phyloP scores from a whole-genome alignment of 2,329 filamentous ascomycete species.

The Claviceps sp. region DNA sequence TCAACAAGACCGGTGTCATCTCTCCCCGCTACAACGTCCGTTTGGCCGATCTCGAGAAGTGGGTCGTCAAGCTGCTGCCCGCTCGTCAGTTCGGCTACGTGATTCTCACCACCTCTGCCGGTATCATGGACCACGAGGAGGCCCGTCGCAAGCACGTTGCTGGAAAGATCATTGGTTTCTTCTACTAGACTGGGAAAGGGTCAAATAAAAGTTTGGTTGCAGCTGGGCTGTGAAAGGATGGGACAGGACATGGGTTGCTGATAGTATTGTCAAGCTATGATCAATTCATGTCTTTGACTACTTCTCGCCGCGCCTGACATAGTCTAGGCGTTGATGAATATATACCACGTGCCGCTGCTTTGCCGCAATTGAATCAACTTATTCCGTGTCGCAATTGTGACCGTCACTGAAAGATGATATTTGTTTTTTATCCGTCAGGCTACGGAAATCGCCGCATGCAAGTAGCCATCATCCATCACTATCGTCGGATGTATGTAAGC shows the following conservation, averaged over 20 bases:
- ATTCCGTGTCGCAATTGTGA: not conserved
- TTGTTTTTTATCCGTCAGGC: no score
- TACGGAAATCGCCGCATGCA: no score
- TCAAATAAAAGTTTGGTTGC: slow-evolving; percentile 19
- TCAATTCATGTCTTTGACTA: no score
- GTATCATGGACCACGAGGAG: slow-evolving; percentile 99
- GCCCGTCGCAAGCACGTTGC: slow-evolving; percentile 97
- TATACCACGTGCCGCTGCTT: slow-evolving; percentile 17
- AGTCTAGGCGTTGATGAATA: slow-evolving; percentile 16
- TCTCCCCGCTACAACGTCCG: slow-evolving; percentile 98
- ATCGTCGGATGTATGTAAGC: no score
- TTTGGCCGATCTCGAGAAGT: slow-evolving; percentile 96
- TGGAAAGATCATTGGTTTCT: slow-evolving; percentile 99
- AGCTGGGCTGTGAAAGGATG: slow-evolving; percentile 20
- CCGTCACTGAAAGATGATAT: no score
- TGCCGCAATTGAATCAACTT: slow-evolving; percentile 12
- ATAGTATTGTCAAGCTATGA: slow-evolving; percentile 10
- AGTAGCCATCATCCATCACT: no score
- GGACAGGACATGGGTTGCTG: slow-evolving; percentile 15
- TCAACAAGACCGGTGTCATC: slow-evolving; percentile 99
- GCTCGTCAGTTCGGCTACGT: slow-evolving; percentile 99
- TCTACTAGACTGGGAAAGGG: slow-evolving; percentile 55
- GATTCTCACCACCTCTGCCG: slow-evolving; percentile 95
- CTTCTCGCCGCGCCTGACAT: slow-evolving; percentile 8
- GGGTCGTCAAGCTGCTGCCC: slow-evolving; percentile 97